Evolutionary conservation across 352 stramenopile species (phyloP).

Genomic region (Phytopythium helicoides): DNA sequence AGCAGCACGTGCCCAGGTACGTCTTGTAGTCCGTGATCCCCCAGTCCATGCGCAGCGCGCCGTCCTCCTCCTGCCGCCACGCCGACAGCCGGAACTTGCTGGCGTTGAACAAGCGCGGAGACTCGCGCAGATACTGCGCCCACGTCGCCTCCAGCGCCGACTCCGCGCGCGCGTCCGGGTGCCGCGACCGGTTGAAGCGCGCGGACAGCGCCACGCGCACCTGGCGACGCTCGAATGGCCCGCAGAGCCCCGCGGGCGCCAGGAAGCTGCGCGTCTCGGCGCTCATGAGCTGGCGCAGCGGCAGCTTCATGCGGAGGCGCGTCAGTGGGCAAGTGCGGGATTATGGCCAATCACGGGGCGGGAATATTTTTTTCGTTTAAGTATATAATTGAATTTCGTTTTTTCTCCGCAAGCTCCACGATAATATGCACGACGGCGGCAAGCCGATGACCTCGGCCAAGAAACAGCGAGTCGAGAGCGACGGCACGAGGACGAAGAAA

Average conservation of each 20-base stretch:
- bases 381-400: too few relatives aligned
- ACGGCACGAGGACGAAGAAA: too few relatives aligned
- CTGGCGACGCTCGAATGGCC: constrained; percentile 24
- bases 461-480: too few relatives aligned
- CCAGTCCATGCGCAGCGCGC: constrained; percentile 26
- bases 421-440: too few relatives aligned
- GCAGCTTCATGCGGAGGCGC: constrained; percentile 14
- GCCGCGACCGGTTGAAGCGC: constrained; percentile 33
- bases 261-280: constrained; percentile 33
- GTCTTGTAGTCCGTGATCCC: constrained; percentile 73
- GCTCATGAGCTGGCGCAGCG: constrained; percentile 35
- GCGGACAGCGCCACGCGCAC: constrained; percentile 45
- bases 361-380: too few relatives aligned
- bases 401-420: too few relatives aligned
- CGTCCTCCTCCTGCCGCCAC: constrained; percentile 6
- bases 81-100: constrained; percentile 61
- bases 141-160: constrained; percentile 36
- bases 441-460: too few relatives aligned
- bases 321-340: background rate
- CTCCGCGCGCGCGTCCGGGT: constrained; percentile 44
- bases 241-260: constrained; percentile 6
- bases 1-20: constrained; percentile 75
- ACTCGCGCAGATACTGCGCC: constrained; percentile 20
- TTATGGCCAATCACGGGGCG: too few relatives aligned
- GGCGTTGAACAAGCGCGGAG: constrained; percentile 69